Evolutionary conservation across 208 protist species (phyloP).

Genomic region (Naegleria fowleri): DNA sequence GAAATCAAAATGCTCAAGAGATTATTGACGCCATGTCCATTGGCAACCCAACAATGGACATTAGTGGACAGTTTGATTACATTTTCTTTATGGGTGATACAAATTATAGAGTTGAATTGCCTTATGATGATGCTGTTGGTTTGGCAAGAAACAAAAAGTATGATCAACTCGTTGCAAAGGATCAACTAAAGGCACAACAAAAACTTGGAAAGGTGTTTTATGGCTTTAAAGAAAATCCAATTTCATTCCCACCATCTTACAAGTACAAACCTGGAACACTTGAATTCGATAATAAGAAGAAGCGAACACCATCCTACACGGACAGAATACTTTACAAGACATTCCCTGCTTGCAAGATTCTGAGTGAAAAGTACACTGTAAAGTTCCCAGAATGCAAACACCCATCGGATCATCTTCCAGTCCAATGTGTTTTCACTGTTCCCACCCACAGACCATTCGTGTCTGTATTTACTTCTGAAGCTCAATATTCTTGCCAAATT

Average conservation of each 20-base stretch:
- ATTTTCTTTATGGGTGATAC: slow-evolving; percentile 53
- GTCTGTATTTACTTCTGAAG: not conserved
- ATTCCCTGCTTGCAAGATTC: not conserved
- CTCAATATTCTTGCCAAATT: not conserved
- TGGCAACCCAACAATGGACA: slow-evolving; percentile 40
- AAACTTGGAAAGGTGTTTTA: not conserved
- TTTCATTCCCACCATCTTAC: slow-evolving; percentile 10
- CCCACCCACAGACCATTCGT: not conserved
- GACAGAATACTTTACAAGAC: slow-evolving; percentile 30
- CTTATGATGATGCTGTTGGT: slow-evolving; percentile 62
- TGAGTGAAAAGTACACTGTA: not conserved
- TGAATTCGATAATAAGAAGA: not conserved
- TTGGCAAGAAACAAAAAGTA: slow-evolving; percentile 44
- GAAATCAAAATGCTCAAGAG: slow-evolving; percentile 45
- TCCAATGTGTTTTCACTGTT: not conserved
- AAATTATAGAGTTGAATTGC: slow-evolving; percentile 63
- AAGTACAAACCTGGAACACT: not conserved
- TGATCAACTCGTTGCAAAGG: slow-evolving; percentile 57
- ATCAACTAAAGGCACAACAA: slow-evolving; percentile 55
- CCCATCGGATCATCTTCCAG: not conserved
- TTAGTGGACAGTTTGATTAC: slow-evolving; percentile 49
- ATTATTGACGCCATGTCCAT: slow-evolving; percentile 45
- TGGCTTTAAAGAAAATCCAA: not conserved
- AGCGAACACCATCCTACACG: slow-evolving; percentile 15
- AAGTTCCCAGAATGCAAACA: not conserved